phyloP scores from a whole-genome alignment of 306 rosid species.

The Casuarina equisetifolia region DNA sequence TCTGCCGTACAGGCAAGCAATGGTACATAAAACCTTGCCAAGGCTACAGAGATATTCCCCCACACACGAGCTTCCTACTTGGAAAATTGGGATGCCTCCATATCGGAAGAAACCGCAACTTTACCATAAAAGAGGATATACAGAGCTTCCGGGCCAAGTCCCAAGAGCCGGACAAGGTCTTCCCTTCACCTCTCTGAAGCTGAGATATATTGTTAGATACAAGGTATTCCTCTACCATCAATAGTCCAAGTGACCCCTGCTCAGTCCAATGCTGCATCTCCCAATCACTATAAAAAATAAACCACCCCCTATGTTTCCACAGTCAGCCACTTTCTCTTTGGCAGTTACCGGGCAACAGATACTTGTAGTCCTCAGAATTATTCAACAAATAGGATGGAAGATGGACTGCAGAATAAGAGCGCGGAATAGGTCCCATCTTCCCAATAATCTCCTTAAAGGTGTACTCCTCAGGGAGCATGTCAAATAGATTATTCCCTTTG shows the following conservation, averaged over 20 bases:
- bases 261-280: conserved; percentile 25
- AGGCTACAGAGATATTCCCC: conserved; percentile 27
- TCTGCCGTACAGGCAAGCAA: conserved; percentile 29
- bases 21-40: conserved; percentile 37
- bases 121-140: conserved; percentile 25
- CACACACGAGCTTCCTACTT: conserved; percentile 17
- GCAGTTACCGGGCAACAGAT: conserved; percentile 80
- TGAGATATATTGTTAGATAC: conserved; percentile 32
- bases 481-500: conserved; percentile 71
- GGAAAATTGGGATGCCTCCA: conserved; percentile 37
- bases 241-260: conserved; percentile 28
- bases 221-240: conserved; percentile 26
- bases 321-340: conserved; percentile 69
- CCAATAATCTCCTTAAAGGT: conserved; percentile 81
- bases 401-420: conserved; percentile 77
- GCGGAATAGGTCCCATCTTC: conserved; percentile 82
- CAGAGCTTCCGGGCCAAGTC: conserved; percentile 28
- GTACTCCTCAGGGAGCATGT: conserved; percentile 88
- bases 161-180: conserved; percentile 30
- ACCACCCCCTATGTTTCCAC: conserved; percentile 13
- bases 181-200: conserved; percentile 33
- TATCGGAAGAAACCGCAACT: conserved; percentile 21
- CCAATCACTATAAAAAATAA: neutral
- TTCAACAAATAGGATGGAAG: conserved; percentile 69
- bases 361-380: conserved; percentile 62